Evolutionary conservation across 2,329 filamentous ascomycete genomes (phyloP).

Genomic region (Cercospora sp.): DNA sequence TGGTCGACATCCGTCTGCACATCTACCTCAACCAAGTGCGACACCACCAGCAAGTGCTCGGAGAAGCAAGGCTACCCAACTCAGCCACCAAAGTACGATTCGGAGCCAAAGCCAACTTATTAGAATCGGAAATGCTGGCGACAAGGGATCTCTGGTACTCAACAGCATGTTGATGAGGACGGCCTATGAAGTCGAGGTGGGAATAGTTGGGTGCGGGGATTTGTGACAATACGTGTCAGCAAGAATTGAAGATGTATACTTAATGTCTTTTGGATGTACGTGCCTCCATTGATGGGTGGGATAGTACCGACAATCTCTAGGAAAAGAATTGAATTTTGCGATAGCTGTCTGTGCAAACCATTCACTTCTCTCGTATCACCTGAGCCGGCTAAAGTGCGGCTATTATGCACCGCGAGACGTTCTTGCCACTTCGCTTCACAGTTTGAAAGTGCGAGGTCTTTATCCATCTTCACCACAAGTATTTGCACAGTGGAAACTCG

Average conservation of each 20-base stretch:
- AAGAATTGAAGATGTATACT: background rate
- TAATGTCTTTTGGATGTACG: background rate
- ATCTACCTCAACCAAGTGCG: slow-evolving; percentile 19
- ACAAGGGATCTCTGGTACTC: background rate
- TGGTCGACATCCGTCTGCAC: slow-evolving; percentile 22
- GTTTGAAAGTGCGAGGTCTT: background rate
- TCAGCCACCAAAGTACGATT: slow-evolving; percentile 3
- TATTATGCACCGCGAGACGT: background rate
- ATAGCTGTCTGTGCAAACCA: background rate
- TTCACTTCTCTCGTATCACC: background rate
- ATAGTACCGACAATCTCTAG: background rate
- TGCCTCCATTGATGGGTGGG: background rate
- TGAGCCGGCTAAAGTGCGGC: slow-evolving; percentile 2
- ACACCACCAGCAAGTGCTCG: slow-evolving; percentile 9
- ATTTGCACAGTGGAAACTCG: background rate
- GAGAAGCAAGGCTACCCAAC: slow-evolving; percentile 16
- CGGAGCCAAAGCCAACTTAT: slow-evolving; percentile 10
- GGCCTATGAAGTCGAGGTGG: background rate
- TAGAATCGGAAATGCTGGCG: background rate
- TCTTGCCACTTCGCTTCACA: background rate
- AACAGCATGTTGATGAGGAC: background rate
- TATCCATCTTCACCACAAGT: background rate
- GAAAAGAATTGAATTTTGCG: background rate
- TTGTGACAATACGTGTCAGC: background rate
- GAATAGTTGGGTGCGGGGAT: background rate